Conservation (phyloP, 208 protist genomes). For the Trypanosoma platydactyli region DNA sequence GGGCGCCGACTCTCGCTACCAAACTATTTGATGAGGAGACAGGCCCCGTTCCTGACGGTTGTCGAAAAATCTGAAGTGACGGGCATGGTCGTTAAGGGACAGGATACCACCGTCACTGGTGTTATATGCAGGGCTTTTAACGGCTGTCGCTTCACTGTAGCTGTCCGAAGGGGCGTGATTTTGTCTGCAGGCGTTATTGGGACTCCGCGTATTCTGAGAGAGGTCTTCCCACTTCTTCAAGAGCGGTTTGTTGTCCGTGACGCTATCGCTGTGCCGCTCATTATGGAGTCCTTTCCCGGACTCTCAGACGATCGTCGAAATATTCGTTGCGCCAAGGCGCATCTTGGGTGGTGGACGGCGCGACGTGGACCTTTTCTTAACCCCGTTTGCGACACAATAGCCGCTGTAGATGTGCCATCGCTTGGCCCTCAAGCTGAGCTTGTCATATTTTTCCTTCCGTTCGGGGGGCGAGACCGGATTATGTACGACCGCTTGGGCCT, state of each 20-base stretch:
- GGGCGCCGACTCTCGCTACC: slow-evolving; percentile 52
- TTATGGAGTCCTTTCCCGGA: slow-evolving; percentile 25
- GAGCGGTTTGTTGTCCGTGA: slow-evolving; percentile 40
- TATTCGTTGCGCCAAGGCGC: slow-evolving; percentile 27
- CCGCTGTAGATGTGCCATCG: slow-evolving; percentile 38
- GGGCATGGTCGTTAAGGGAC: slow-evolving; percentile 2
- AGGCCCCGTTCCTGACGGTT: slow-evolving; percentile 8
- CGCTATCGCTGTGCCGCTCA: slow-evolving; percentile 45
- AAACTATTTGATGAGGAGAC: slow-evolving; percentile 21
- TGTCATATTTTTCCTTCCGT: slow-evolving; percentile 56
- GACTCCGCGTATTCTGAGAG: slow-evolving; percentile 47
- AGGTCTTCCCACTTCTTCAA: slow-evolving; percentile 19
- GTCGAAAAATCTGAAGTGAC: slow-evolving; percentile 16
- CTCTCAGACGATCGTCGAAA: slow-evolving; percentile 58
- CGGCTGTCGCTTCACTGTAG: slow-evolving; percentile 5
- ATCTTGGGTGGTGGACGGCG: slow-evolving; percentile 41
- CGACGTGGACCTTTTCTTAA: slow-evolving; percentile 50
- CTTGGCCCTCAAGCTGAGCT: slow-evolving; percentile 44
- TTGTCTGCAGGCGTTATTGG: slow-evolving; percentile 53
- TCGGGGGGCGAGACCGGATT: slow-evolving; percentile 58
- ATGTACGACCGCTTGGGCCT: slow-evolving; percentile 58
- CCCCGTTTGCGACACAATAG: slow-evolving; percentile 56
- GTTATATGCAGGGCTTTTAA: slow-evolving; percentile 1
- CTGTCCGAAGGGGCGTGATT: slow-evolving; percentile 44
- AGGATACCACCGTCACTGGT: slow-evolving; percentile 21